Conservation (phyloP, 345 rosid genomes). For the Corchorus olitorius region DNA sequence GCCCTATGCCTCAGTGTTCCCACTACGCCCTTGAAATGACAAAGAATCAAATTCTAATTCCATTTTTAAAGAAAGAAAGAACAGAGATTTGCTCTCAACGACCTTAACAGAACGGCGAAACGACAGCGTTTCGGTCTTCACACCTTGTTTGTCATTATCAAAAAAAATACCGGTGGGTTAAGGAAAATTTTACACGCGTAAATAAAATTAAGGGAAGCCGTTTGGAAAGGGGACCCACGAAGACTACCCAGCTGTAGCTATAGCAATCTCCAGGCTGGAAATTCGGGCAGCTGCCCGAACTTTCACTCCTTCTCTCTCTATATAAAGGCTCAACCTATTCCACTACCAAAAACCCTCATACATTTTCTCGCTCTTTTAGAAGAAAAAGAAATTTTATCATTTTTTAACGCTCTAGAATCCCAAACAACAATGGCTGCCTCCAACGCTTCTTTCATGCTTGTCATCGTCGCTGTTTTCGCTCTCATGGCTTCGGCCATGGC, state of each 20-base stretch:
- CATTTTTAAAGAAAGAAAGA: neutral
- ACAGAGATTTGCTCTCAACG: neutral
- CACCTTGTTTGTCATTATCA: neutral
- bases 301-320: neutral
- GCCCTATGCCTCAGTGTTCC: too few relatives aligned
- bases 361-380: neutral
- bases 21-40: neutral
- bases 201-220: neutral
- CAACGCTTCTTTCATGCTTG: neutral
- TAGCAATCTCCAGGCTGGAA: conserved; percentile 14
- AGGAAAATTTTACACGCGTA: neutral
- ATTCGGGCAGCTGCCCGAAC: conserved; percentile 20
- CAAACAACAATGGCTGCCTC: conserved; percentile 6
- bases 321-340: neutral
- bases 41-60: neutral
- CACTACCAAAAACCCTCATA: too few relatives aligned
- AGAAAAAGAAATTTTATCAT: neutral
- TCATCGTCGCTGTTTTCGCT: conserved; percentile 14
- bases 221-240: neutral
- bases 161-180: neutral
- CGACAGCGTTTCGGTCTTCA: neutral
- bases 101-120: neutral
- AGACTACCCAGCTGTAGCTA: neutral
- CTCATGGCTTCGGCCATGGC: conserved; percentile 16
- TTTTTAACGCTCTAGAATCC: neutral